A percentile compares a stretch with the other conserved stretches of the same genome.
phyloP scores from a whole-genome alignment of 2,329 filamentous ascomycete species.

The Fusarium acutatum region DNA sequence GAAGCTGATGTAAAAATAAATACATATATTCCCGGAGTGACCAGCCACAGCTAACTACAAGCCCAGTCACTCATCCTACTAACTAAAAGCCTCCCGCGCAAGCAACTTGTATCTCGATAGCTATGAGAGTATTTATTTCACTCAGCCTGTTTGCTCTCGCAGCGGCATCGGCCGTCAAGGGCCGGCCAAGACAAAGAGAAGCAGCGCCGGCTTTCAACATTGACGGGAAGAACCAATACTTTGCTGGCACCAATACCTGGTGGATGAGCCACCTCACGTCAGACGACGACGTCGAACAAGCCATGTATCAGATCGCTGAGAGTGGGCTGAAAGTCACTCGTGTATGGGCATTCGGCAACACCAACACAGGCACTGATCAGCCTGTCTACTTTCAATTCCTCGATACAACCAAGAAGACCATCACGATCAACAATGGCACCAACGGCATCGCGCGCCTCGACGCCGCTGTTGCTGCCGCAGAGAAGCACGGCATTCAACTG shows the following conservation, averaged over 20 bases:
- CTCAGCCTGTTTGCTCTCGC: background rate
- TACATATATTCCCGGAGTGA: too few species aligned
- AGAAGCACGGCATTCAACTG: background rate
- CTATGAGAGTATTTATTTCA: background rate
- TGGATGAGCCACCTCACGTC: constrained; percentile 1
- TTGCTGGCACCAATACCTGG: constrained; percentile 1
- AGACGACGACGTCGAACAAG: background rate
- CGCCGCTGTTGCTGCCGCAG: background rate
- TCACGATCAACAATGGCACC: background rate
- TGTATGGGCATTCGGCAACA: background rate
- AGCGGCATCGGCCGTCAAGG: background rate
- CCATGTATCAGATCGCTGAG: background rate
- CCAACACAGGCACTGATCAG: background rate
- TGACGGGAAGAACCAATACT: background rate
- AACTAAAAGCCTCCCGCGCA: too few species aligned
- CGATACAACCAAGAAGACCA: background rate
- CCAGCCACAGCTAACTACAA: too few species aligned
- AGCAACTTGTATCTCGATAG: too few species aligned
- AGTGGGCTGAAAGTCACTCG: background rate
- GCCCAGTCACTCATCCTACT: too few species aligned
- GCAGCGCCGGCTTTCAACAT: background rate
- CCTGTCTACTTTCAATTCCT: background rate
- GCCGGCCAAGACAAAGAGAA: background rate
- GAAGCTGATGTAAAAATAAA: too few species aligned
- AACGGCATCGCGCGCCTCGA: background rate